Evolutionary conservation across 257 asterid species (phyloP), one percentile per base, ranked within the genome.

Genomic region (Nicotiana tomentosiformis): DNA sequence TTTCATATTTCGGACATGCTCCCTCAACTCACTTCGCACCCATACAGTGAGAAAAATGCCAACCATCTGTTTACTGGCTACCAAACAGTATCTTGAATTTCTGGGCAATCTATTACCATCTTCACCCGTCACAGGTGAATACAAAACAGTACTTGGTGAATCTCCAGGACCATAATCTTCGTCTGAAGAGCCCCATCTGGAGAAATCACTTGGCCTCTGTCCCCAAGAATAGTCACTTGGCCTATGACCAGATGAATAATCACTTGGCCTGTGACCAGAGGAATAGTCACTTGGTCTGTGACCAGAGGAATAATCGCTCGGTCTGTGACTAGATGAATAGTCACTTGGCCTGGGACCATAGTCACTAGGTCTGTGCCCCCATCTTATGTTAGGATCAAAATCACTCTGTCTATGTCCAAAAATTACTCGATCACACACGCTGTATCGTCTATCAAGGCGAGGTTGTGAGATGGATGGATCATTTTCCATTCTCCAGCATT

Each of bases 11-110:
- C 87, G 88, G 14, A 92, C 97, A 39, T 91, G 96, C 87, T 96
- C 99, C 18, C 92, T 91, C 82, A 96, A 83, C 85, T 96, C 99
- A 66, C 93, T 90, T 32, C 98, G 94, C 37, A 96, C 98, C 99
- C 99, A 96, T 67, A 96, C 92, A 0, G 97, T 96, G 80, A 96
- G 97, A 86, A 88, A 96, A 84, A 96, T 70, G 37, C 99, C 99
- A 57, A 96, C 99, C 99, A 96, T 96, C 89, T 96, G 98, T 89
- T 96, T 96, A 70, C 97, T 92, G n/a, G 97, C 93, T 26, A 94
- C 97, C 64, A 94, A 84, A 65, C 96, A 90, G 89, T 96, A 96
- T 85, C 92, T 86, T 17, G 97, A 90, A 29, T 86, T 89, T 26
- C 91, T 92, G 4, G 90, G 90, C 82, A 78, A 30, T 66, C 88